phyloP scores from a whole-genome alignment of 2,329 filamentous ascomycete genomes.

The Drechmeria coniospora region DNA sequence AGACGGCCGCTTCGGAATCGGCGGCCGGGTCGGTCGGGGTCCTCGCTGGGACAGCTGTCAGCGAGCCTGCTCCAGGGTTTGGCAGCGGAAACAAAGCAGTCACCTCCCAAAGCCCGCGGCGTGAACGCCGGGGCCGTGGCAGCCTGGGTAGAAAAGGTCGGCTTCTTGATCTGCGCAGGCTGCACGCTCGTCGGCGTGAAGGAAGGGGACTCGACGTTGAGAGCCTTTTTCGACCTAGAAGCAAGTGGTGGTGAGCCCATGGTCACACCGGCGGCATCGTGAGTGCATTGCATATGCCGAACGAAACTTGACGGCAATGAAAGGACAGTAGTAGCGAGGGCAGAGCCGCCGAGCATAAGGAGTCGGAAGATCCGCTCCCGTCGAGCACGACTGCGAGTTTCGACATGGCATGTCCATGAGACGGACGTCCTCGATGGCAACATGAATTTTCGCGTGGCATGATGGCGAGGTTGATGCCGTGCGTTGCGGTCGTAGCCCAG shows the following conservation, averaged over 20 bases:
- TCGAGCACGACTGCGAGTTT: too few relatives aligned
- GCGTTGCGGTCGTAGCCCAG: too few relatives aligned
- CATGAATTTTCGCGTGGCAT: too few relatives aligned
- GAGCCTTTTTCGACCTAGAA: constrained; percentile 48
- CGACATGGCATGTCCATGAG: too few relatives aligned
- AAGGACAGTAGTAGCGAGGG: too few relatives aligned
- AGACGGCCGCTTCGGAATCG: constrained; percentile 28
- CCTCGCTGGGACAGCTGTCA: constrained; percentile 12
- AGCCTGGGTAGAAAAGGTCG: constrained; percentile 74
- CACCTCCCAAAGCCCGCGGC: constrained; percentile 43
- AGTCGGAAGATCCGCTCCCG: too few relatives aligned
- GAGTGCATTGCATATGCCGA: too few relatives aligned
- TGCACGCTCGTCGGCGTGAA: constrained; percentile 58
- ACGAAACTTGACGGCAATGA: not conserved
- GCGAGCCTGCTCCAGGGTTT: not conserved
- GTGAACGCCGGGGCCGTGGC: constrained; percentile 82
- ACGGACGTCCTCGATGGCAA: too few relatives aligned
- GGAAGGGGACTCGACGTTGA: constrained; percentile 92
- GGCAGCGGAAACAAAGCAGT: constrained; percentile 3
- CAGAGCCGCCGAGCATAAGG: too few relatives aligned
- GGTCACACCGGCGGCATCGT: too few relatives aligned
- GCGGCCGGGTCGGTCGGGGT: constrained; percentile 21
- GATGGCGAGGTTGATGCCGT: too few relatives aligned
- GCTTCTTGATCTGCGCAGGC: constrained; percentile 41
- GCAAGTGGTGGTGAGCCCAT: too few relatives aligned